Conservation (phyloP, 352 stramenopile genomes). For the Globisporangium splendens region DNA sequence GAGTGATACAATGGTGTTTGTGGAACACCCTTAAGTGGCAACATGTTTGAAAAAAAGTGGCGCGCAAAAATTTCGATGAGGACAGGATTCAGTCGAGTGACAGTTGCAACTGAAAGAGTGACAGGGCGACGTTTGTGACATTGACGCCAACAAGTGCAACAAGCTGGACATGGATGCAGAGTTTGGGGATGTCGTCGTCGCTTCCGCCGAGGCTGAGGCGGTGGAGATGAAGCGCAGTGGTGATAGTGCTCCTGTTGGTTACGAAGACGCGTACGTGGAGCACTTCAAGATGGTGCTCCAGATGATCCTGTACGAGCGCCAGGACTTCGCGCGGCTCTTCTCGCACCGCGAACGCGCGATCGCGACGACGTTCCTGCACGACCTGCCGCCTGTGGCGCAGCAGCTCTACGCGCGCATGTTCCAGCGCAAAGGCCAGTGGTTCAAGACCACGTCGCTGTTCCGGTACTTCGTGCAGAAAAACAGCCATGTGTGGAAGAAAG, state of each 20-base stretch:
- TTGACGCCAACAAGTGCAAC: not conserved
- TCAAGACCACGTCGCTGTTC: conserved; percentile 58
- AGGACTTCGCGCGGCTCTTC: conserved; percentile 49
- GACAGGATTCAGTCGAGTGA: not conserved
- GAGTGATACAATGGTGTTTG: not conserved
- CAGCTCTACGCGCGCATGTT: conserved; percentile 76
- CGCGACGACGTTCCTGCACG: conserved; percentile 40
- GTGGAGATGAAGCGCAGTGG: not conserved
- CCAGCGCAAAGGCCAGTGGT: conserved; percentile 75
- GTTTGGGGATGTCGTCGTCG: no score
- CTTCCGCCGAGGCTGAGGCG: not conserved
- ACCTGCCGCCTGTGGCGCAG: conserved; percentile 45
- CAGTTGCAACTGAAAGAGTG: not conserved
- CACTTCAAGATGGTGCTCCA: conserved; percentile 59
- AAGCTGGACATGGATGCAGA: not conserved
- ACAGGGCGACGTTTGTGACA: not conserved
- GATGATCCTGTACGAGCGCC: conserved; percentile 34
- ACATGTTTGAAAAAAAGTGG: conserved; percentile 8
- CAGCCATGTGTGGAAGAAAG: conserved; percentile 1
- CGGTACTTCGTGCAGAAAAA: conserved; percentile 38
- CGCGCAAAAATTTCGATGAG: not conserved
- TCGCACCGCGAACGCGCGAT: conserved; percentile 37
- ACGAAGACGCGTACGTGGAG: conserved; percentile 62
- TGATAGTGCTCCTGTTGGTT: not conserved
- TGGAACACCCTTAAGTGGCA: not conserved